Percentiles rank a stretch among this genome's conserved stretches.
These are phyloP conservation scores for Linnemannia hyalina DNA, from an alignment of 192 early-diverging fungal species.

Conservation along the genomic window DNA sequence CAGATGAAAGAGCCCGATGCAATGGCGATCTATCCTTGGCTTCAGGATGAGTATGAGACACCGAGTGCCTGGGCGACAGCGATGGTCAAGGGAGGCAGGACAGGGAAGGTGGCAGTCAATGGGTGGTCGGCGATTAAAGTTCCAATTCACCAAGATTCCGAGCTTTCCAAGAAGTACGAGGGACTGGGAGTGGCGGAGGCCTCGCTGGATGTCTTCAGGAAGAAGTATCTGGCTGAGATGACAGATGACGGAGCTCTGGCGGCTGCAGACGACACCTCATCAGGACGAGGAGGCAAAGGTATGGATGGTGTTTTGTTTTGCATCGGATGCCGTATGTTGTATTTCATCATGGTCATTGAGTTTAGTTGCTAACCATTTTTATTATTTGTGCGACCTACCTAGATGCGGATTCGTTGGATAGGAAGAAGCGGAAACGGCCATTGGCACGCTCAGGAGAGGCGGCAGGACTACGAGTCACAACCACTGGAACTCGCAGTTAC, in stretches of 20 bases:
- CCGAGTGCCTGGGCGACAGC: slow-evolving; percentile 76
- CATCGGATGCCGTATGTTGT: background rate
- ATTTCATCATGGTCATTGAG: background rate
- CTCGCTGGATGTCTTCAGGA: slow-evolving; percentile 50
- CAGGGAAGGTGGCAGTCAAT: slow-evolving; percentile 68
- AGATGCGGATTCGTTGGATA: slow-evolving; percentile 12
- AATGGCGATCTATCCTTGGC: slow-evolving; percentile 22
- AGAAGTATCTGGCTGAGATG: slow-evolving; percentile 49
- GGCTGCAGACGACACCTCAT: background rate
- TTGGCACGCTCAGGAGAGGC: slow-evolving; percentile 9
- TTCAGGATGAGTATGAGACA: slow-evolving; percentile 66
- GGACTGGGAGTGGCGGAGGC: slow-evolving; percentile 44
- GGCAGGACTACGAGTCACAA: slow-evolving; percentile 17
- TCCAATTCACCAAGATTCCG: slow-evolving; percentile 33
- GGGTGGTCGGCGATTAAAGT: slow-evolving; percentile 77
- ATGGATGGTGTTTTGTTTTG: background rate
- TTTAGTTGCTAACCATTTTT: background rate
- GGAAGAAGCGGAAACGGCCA: slow-evolving; percentile 47
- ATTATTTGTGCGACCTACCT: background rate
- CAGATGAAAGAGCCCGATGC: slow-evolving; percentile 29
- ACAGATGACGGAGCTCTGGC: slow-evolving; percentile 19
- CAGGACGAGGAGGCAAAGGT: slow-evolving; percentile 15
- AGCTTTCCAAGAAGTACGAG: slow-evolving; percentile 28
- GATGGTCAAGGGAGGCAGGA: slow-evolving; percentile 64
- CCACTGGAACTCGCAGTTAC: background rate